Evolutionary conservation across 768 basidiomycete species (phyloP), one percentile per base, ranked within the genome.

Genomic region (Kwoniella dejecticola): DNA sequence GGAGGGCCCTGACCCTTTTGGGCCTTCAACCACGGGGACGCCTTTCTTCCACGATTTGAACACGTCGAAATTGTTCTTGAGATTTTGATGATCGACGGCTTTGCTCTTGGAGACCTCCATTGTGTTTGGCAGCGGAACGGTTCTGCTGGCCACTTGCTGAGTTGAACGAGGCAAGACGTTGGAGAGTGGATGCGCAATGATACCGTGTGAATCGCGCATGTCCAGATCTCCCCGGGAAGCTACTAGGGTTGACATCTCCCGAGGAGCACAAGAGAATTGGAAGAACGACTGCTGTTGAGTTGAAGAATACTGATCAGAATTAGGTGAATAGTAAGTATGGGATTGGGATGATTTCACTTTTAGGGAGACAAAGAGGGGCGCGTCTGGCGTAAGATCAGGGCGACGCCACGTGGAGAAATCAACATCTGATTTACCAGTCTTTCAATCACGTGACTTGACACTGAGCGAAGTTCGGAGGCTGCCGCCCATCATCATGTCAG

Each of bases 11-110:
- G 15, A 36, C 30, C 21, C 19, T 31, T 59, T 59, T 10, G 49
- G 50, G 33, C 26, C 21, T n/a, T 15, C 42, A 4, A 27, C 8
- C 30, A 29, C 58, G 17, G 33, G 33, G 33, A 47, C 24, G 4
- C 56, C 44, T 46, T 38, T 57, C 31, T 45, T 46, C 56, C 56
- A 57, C 1, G 56, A 38, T 24, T 31, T 50, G 48, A 50, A 50
- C 4, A 50, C 48, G 24, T 50, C 48, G 27, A 50, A 50, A 4
- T 50, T 27, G 33, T 30, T 8, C 5, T 31, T 31, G 17, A 10
- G 17, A n/a, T 30, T 17, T 17, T 50, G 48, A 31, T 19, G 15
- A 15, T 10, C 15, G 17, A 23, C 6, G 10, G 13, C 19, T 50
- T 15, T 50, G 21, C 27, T 50, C 30, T 31, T 50, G 6, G 21